Percentiles rank a stretch among this genome's conserved stretches.
These are phyloP conservation scores for Coelastrella sp. DNA, from an alignment of 139 green algal species.

Conservation along the genomic window DNA sequence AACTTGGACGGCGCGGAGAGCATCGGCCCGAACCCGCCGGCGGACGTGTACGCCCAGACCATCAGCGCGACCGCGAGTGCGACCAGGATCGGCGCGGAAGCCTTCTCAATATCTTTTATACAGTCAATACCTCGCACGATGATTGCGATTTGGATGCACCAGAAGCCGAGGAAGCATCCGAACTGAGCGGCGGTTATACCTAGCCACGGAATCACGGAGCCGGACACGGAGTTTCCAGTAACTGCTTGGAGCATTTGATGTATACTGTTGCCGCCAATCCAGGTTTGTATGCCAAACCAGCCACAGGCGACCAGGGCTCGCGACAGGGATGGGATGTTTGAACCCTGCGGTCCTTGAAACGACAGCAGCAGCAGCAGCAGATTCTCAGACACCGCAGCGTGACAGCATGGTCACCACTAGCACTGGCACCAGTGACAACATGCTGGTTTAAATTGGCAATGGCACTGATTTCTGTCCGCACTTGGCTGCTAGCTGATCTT, in stretches of 20 bases:
- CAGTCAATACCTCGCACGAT: slow-evolving; percentile 81
- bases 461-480: too few species aligned
- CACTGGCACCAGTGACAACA: too few species aligned
- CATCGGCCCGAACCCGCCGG: slow-evolving; percentile 74
- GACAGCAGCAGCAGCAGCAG: slow-evolving; percentile 10
- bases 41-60: slow-evolving; percentile 67
- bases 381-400: too few species aligned
- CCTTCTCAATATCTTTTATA: slow-evolving; percentile 82
- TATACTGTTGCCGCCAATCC: slow-evolving; percentile 68
- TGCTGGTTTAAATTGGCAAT: too few species aligned
- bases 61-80: slow-evolving; percentile 75
- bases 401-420: too few species aligned
- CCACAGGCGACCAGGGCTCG: slow-evolving; percentile 77
- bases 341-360: slow-evolving; percentile 48
- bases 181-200: slow-evolving; percentile 73
- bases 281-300: slow-evolving; percentile 89
- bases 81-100: slow-evolving; percentile 83
- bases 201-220: slow-evolving; percentile 50
- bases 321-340: slow-evolving; percentile 77
- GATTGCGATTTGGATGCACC: slow-evolving; percentile 72
- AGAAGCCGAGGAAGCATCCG: slow-evolving; percentile 79
- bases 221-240: slow-evolving; percentile 10
- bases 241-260: slow-evolving; percentile 60
- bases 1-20: slow-evolving; percentile 80
- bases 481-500: too few species aligned